A percentile compares a stretch with the other conserved stretches of the same genome.
phyloP scores from a whole-genome alignment of 352 stramenopile species.

The Pythium periplocum region DNA sequence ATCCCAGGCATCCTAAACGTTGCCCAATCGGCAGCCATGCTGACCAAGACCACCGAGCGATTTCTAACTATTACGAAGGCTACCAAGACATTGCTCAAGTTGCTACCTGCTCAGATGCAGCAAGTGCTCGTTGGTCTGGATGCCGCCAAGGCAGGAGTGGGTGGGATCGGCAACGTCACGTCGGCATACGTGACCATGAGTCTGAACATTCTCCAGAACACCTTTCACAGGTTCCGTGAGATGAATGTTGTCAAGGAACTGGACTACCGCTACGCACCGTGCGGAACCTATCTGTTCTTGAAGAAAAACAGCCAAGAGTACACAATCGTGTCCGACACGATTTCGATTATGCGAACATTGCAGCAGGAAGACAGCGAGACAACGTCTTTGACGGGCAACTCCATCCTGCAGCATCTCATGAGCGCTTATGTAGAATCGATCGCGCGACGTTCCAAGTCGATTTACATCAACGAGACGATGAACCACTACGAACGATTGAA shows the following conservation, averaged over 20 bases:
- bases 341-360: slow-evolving; percentile 32
- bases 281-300: slow-evolving; percentile 75
- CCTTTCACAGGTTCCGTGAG: slow-evolving; percentile 76
- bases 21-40: slow-evolving; percentile 64
- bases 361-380: slow-evolving; percentile 41
- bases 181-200: slow-evolving; percentile 81
- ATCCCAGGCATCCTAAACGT: slow-evolving; percentile 83
- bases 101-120: slow-evolving; percentile 73
- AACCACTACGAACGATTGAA: slow-evolving; percentile 82
- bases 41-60: slow-evolving; percentile 75
- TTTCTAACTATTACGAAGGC: slow-evolving; percentile 79
- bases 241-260: slow-evolving; percentile 72
- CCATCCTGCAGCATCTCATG: slow-evolving; percentile 81
- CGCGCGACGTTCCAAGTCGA: slow-evolving; percentile 64
- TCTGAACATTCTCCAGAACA: slow-evolving; percentile 71
- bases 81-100: slow-evolving; percentile 62
- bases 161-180: slow-evolving; percentile 22
- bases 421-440: slow-evolving; percentile 72
- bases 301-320: slow-evolving; percentile 48
- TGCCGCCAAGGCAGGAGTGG: slow-evolving; percentile 5
- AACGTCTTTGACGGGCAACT: slow-evolving; percentile 59
- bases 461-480: slow-evolving; percentile 80
- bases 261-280: slow-evolving; percentile 71
- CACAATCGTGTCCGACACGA: slow-evolving; percentile 41
- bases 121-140: slow-evolving; percentile 38